Conservation (phyloP, 148 eudicot species). For the Spergularia bocconei region DNA sequence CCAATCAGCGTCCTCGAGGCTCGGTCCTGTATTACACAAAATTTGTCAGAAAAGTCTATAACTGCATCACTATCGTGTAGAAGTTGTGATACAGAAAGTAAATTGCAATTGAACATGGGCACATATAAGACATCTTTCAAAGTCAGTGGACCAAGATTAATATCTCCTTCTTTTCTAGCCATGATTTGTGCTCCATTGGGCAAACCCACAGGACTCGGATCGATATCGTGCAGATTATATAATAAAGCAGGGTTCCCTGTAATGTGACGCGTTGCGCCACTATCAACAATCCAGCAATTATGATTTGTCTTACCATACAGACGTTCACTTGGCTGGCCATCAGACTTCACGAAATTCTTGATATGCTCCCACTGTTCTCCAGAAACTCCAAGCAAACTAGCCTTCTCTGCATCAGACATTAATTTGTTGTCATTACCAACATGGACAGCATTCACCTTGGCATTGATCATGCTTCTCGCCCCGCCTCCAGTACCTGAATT, state of each 20-base stretch:
- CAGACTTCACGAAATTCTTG: not conserved
- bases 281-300: not conserved
- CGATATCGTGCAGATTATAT: not conserved
- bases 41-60: too few relatives aligned
- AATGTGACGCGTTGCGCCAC: not conserved
- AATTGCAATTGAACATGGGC: too few relatives aligned
- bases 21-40: too few relatives aligned
- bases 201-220: not conserved
- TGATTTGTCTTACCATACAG: slow-evolving; percentile 4
- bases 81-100: too few relatives aligned
- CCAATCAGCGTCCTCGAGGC: too few relatives aligned
- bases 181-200: too few relatives aligned
- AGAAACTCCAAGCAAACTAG: not conserved
- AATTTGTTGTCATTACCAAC: not conserved
- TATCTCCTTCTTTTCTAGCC: too few relatives aligned
- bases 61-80: too few relatives aligned
- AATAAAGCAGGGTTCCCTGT: not conserved
- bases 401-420: not conserved
- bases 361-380: not conserved
- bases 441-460: not conserved
- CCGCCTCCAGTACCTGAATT: too few relatives aligned
- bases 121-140: too few relatives aligned
- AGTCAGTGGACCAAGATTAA: too few relatives aligned
- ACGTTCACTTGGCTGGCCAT: not conserved
- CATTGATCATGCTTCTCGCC: too few relatives aligned